phyloP scores from a whole-genome alignment of 1,284 basidiomycete species.

The Meira nashicola region DNA sequence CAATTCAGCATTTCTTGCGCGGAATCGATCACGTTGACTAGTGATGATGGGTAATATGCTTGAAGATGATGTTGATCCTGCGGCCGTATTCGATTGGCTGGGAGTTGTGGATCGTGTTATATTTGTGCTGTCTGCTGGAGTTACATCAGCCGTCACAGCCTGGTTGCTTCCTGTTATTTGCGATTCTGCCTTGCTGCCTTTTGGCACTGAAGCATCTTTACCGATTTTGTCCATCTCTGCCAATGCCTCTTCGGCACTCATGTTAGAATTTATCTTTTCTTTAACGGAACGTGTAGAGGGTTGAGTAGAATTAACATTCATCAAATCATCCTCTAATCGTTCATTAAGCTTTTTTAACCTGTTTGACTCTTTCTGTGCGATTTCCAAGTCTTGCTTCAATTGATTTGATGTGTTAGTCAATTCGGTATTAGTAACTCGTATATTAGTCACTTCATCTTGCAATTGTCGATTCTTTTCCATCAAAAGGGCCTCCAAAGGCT shows the following conservation, averaged over 20 bases:
- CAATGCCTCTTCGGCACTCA: conserved; percentile 19
- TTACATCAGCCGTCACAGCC: no score
- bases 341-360: conserved; percentile 77
- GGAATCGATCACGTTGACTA: conserved; percentile 88
- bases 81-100: conserved; percentile 11
- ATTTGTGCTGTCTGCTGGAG: conserved; percentile 6
- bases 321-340: conserved; percentile 80
- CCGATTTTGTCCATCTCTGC: conserved; percentile 18
- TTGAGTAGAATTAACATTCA: conserved; percentile 59
- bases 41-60: conserved; percentile 68
- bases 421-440: conserved; percentile 65
- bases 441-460: conserved; percentile 86
- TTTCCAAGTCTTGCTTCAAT: conserved; percentile 62
- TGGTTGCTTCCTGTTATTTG: not conserved
- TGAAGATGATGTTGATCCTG: conserved; percentile 4
- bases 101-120: not conserved
- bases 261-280: not conserved
- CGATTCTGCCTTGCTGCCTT: not conserved
- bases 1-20: conserved; percentile 88
- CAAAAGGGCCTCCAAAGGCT: conserved; percentile 81
- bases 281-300: not conserved
- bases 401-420: conserved; percentile 15
- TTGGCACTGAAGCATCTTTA: not conserved
- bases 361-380: conserved; percentile 65
- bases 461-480: conserved; percentile 89